phyloP scores from a whole-genome alignment of 2,329 filamentous ascomycete species.

The Chaetothyriales sp. region DNA sequence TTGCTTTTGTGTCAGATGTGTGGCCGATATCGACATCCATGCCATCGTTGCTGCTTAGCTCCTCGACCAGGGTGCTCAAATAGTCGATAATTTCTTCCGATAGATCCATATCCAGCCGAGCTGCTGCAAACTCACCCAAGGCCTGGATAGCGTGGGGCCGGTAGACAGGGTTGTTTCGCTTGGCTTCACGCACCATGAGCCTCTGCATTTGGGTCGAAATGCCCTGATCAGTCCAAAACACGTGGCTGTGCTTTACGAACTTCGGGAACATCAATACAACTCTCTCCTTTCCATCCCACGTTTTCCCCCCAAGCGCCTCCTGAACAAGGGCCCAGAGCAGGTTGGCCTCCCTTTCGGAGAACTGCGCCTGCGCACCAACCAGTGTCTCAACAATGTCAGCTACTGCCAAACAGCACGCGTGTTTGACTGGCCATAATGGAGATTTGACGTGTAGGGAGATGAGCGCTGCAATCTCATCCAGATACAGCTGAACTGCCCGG shows the following conservation, averaged over 20 bases:
- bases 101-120: conserved; percentile 54
- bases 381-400: conserved; percentile 53
- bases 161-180: conserved; percentile 77
- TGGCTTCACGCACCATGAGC: conserved; percentile 70
- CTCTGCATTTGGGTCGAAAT: conserved; percentile 56
- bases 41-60: conserved; percentile 35
- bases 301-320: conserved; percentile 70
- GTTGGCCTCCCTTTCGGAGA: conserved; percentile 43
- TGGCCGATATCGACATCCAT: conserved; percentile 52
- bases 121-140: conserved; percentile 57
- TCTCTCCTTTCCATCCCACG: conserved; percentile 80
- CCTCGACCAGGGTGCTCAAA: conserved; percentile 43
- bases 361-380: conserved; percentile 37
- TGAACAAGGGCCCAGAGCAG: conserved; percentile 72
- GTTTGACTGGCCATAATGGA: conserved; percentile 78
- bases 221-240: conserved; percentile 41
- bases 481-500: conserved; percentile 66
- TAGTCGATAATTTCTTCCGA: conserved; percentile 45
- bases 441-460: conserved; percentile 56
- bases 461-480: conserved; percentile 63
- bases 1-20: conserved; percentile 9
- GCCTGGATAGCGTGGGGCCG: conserved; percentile 57
- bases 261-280: conserved; percentile 65
- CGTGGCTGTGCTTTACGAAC: conserved; percentile 52
- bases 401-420: conserved; percentile 67